phyloP scores from a whole-genome alignment of 768 basidiomycete genomes.

The Kwoniella newhampshirensis region DNA sequence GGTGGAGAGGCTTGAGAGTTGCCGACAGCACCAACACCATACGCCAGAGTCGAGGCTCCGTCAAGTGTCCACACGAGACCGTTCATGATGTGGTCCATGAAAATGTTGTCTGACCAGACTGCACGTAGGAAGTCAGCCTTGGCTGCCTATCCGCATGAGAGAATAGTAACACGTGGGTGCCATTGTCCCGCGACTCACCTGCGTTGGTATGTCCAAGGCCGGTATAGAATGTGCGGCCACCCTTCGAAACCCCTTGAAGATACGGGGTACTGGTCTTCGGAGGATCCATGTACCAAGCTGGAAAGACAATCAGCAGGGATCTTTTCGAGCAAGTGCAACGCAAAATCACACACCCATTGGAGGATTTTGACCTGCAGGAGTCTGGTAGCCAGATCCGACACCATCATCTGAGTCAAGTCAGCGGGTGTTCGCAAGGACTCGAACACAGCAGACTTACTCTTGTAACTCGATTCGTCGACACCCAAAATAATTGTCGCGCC shows the following conservation, averaged over 20 bases:
- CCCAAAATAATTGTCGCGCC: slow-evolving; percentile 66
- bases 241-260: slow-evolving; percentile 50
- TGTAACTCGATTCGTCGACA: slow-evolving; percentile 67
- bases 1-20: slow-evolving; percentile 34
- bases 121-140: too few species aligned
- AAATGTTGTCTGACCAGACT: slow-evolving; percentile 62
- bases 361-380: slow-evolving; percentile 58
- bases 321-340: not conserved
- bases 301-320: not conserved
- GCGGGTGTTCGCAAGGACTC: not conserved
- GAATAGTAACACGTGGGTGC: too few species aligned
- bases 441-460: slow-evolving; percentile 53
- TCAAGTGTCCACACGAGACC: slow-evolving; percentile 73
- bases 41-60: slow-evolving; percentile 69
- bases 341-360: slow-evolving; percentile 56
- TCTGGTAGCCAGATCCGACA: not conserved
- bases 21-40: slow-evolving; percentile 68
- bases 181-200: too few species aligned
- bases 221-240: slow-evolving; percentile 81
- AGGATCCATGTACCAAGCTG: slow-evolving; percentile 76
- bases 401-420: slow-evolving; percentile 1
- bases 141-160: too few species aligned
- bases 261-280: slow-evolving; percentile 65
- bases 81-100: slow-evolving; percentile 69
- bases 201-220: slow-evolving; percentile 74